phyloP scores from a whole-genome alignment of 2,329 filamentous ascomycete genomes.

The Neonectria faginata region DNA sequence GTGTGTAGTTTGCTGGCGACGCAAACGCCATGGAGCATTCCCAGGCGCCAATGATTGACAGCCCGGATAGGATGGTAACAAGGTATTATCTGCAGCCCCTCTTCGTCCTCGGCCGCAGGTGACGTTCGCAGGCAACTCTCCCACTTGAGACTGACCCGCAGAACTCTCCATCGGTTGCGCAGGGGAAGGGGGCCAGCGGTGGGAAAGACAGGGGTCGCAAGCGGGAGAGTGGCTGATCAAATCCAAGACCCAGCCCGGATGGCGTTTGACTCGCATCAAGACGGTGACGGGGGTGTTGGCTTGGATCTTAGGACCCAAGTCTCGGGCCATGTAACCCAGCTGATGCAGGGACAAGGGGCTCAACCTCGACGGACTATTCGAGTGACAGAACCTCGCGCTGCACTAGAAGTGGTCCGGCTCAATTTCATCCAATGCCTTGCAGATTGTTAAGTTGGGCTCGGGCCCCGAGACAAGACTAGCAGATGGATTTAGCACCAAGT shows the following conservation, averaged over 20 bases:
- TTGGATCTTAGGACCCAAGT: slow-evolving; percentile 27
- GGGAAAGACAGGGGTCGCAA: not conserved
- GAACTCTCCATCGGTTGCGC: slow-evolving; percentile 10
- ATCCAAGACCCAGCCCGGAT: slow-evolving; percentile 30
- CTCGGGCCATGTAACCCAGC: slow-evolving; percentile 19
- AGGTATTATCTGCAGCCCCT: not conserved
- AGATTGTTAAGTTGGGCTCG: slow-evolving; percentile 10
- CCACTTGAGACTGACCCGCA: slow-evolving; percentile 6
- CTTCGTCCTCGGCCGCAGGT: not conserved
- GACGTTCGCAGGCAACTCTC: slow-evolving; percentile 7
- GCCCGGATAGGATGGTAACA: too few species aligned
- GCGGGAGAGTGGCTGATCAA: slow-evolving; percentile 34
- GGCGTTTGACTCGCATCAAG: slow-evolving; percentile 41
- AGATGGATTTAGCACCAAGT: not conserved
- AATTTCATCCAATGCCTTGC: slow-evolving; percentile 24
- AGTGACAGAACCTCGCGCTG: slow-evolving; percentile 31
- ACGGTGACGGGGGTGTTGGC: slow-evolving; percentile 7
- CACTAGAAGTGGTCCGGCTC: slow-evolving; percentile 16
- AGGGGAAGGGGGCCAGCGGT: not conserved
- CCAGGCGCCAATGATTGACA: slow-evolving; percentile 1
- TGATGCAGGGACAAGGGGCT: slow-evolving; percentile 40
- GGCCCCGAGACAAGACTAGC: slow-evolving; percentile 6
- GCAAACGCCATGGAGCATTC: slow-evolving; percentile 4
- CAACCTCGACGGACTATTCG: slow-evolving; percentile 31
- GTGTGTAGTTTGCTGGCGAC: slow-evolving; percentile 6